Base-by-base conservation (phyloP, 805 yeast species). In the Myxozyma geophila region DNA sequence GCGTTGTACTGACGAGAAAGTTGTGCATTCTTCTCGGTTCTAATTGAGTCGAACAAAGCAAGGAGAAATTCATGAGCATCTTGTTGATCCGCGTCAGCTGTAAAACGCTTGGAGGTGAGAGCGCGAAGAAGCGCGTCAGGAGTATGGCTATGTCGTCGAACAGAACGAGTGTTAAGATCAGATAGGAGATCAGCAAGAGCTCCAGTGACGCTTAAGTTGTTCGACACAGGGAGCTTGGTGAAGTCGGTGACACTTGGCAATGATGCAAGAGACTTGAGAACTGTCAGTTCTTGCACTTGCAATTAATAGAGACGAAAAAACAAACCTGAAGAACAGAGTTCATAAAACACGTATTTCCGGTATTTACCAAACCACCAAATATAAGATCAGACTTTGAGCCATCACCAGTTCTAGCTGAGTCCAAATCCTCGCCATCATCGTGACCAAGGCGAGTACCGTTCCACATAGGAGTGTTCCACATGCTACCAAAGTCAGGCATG, bases 301-400 rank as follows among this genome's bases (percentile, higher is more conserved):
- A 9, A 15, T 35, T 17, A 19, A n/a, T 12, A 39, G 13, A 28
- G n/a, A 19, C 13, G 17, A 2, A 9, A 21, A 1, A 39, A 17
- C 60, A 1, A 12, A 59, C 66, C 74, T 92, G 98, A 35, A 92
- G 75, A 0, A 92, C 97, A 28, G 92, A 85, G 76, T 92, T 92
- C 96, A 92, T 91, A 71, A 92, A 92, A 75, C 98, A 92, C 0
- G 97, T 91, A 73, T 92, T 92, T 13, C 98, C 97, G 68, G 90
- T 96, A 74, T 92, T 92, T 63, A 84, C 82, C 43, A 92, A 81
- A 0, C 98, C 98, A 33, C 97, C 97, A 13, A 51, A 21, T 12
- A 51, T 50, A 13, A 52, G 50, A 7, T 21, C 39, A 7, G 37
- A 17, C 49, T 35, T 43, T 41, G 23, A 9, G 5, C 28, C n/a